Percentiles rank a stretch among this genome's conserved stretches.
These are phyloP conservation scores for Polygonum aviculare DNA, from an alignment of 148 eudicot species.

Conservation along the genomic window DNA sequence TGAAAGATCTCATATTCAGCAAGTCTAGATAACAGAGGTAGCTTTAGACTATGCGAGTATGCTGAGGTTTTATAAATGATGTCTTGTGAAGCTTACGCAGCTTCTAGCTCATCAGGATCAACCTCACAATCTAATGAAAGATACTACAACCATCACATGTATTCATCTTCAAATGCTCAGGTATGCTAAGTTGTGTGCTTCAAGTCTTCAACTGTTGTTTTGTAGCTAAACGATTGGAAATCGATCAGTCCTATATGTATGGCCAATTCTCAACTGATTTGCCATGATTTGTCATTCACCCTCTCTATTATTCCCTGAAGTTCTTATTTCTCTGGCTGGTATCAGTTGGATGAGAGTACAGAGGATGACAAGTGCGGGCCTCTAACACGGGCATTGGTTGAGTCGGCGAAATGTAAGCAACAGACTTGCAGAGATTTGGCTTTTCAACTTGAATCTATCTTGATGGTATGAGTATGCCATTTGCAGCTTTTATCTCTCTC, in stretches of 20 bases:
- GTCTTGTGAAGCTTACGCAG: background rate
- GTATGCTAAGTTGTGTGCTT: background rate
- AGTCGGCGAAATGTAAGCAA: background rate
- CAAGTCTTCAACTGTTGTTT: background rate
- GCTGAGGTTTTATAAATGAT: background rate
- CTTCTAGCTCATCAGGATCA: slow-evolving; percentile 3
- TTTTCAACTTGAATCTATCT: slow-evolving; percentile 11
- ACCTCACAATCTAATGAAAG: background rate
- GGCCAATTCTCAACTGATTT: background rate
- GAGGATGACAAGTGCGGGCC: background rate
- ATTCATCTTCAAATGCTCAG: background rate
- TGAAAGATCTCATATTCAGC: background rate
- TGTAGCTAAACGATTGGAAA: background rate
- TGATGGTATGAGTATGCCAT: background rate
- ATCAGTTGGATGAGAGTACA: background rate
- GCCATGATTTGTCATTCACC: background rate
- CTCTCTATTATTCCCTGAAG: background rate
- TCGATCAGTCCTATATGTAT: background rate
- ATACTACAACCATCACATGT: background rate
- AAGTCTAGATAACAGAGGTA: background rate
- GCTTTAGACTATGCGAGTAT: background rate
- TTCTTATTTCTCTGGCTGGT: background rate
- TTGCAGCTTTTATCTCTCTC: background rate
- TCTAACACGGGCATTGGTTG: background rate
- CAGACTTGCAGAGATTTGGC: background rate